Conservation (phyloP, 1,284 basidiomycete genomes). For the Amylostereum chailletii region DNA sequence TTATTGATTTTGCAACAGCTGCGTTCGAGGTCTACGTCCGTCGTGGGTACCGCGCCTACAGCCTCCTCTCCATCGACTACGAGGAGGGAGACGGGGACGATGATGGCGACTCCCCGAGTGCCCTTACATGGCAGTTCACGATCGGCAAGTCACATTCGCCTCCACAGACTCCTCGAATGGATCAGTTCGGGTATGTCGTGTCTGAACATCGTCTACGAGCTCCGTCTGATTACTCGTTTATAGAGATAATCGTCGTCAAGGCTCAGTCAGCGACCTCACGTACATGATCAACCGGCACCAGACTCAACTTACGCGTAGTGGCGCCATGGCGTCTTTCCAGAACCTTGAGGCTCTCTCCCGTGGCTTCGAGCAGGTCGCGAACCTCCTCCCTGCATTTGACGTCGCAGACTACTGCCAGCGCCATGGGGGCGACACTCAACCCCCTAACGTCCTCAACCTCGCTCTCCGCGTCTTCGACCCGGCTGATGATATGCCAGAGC, state of each 20-base stretch:
- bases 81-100: conserved; percentile 79
- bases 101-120: conserved; percentile 71
- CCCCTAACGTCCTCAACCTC: conserved; percentile 91
- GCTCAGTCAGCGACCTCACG: conserved; percentile 88
- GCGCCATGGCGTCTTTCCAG: conserved; percentile 85
- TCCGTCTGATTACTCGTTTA: conserved; percentile 3
- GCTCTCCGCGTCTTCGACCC: conserved; percentile 81
- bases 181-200: conserved; percentile 42
- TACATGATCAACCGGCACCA: conserved; percentile 82
- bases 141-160: conserved; percentile 79
- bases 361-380: conserved; percentile 68
- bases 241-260: conserved; percentile 50
- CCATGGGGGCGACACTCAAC: conserved; percentile 63
- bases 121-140: conserved; percentile 91
- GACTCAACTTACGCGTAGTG: conserved; percentile 80
- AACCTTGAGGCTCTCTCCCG: conserved; percentile 62
- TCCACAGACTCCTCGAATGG: conserved; percentile 75
- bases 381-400: conserved; percentile 67
- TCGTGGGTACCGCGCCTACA: conserved; percentile 94
- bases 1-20: conserved; percentile 38
- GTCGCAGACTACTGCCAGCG: conserved; percentile 63
- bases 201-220: conserved; percentile 8
- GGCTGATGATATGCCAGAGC: conserved; percentile 71
- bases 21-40: conserved; percentile 95
- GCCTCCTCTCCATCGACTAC: conserved; percentile 86